Evolutionary conservation across 2,329 filamentous ascomycete species (phyloP).

Genomic region (Pseudogymnoascus verrucosus): DNA sequence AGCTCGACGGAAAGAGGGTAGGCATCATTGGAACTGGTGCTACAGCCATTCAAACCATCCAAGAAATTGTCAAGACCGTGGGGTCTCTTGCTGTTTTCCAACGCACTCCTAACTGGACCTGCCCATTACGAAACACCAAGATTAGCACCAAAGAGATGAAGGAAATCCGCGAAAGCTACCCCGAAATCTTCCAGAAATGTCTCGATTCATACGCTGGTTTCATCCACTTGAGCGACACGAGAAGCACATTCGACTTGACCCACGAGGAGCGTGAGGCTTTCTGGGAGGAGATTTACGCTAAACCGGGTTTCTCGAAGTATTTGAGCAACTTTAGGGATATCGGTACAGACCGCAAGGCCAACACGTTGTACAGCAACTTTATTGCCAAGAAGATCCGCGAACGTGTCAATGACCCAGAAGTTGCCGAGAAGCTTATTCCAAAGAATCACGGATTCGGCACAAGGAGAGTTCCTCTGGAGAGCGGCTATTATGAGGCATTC

Average conservation of each 20-base stretch:
- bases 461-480: constrained; percentile 15
- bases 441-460: constrained; percentile 25
- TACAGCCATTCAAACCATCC: constrained; percentile 21
- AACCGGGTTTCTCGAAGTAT: constrained; percentile 33
- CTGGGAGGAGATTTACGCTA: constrained; percentile 29
- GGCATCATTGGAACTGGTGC: constrained; percentile 19
- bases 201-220: constrained; percentile 24
- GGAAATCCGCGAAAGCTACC: constrained; percentile 24
- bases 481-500: constrained; percentile 28
- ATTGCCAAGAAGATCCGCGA: constrained; percentile 30
- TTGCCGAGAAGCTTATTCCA: constrained; percentile 30
- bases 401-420: constrained; percentile 29
- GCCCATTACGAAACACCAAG: constrained; percentile 15
- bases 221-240: constrained; percentile 23
- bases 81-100: constrained; percentile 31
- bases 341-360: constrained; percentile 24
- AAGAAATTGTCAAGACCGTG: constrained; percentile 30
- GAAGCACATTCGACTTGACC: constrained; percentile 27
- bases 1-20: constrained; percentile 18
- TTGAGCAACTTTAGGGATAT: constrained; percentile 25
- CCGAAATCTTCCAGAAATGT: constrained; percentile 25
- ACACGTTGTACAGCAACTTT: constrained; percentile 25
- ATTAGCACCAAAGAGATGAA: constrained; percentile 27
- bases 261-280: constrained; percentile 26
- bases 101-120: constrained; percentile 8